phyloP scores from a whole-genome alignment of 2,329 filamentous ascomycete species.

The Cryphonectria nitschkei region DNA sequence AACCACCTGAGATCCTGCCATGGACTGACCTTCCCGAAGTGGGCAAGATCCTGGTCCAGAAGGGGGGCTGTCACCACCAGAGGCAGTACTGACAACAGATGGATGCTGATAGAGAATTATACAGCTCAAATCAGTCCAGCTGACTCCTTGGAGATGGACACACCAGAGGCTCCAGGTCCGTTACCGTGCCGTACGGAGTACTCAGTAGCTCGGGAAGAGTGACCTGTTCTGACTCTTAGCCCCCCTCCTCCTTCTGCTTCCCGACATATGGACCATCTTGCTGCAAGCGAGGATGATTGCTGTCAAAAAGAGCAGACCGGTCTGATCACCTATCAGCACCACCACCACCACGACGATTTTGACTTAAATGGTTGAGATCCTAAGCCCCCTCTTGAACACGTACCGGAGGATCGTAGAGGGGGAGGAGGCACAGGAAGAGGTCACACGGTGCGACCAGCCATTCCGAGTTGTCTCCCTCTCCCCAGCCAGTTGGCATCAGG shows the following conservation, averaged over 20 bases:
- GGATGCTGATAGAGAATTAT: conserved; percentile 2
- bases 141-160: background rate
- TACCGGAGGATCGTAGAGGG: conserved; percentile 6
- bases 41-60: conserved; percentile 18
- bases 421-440: conserved; percentile 5
- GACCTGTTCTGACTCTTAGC: conserved; percentile 8
- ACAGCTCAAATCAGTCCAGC: conserved; percentile 5
- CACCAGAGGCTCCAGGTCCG: background rate
- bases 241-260: background rate
- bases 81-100: conserved; percentile 8
- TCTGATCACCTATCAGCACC: conserved; percentile 20
- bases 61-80: background rate
- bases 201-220: conserved; percentile 3
- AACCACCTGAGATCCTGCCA: conserved; percentile 25
- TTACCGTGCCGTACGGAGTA: too few species aligned
- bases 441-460: conserved; percentile 23
- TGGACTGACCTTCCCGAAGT: conserved; percentile 25
- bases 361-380: conserved; percentile 18
- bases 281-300: conserved; percentile 22
- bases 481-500: conserved; percentile 24
- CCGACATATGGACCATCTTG: conserved; percentile 17
- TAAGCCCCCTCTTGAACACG: background rate
- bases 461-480: conserved; percentile 8
- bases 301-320: conserved; percentile 20
- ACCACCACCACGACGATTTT: background rate